Conservation (phyloP, 2,329 filamentous ascomycete genomes). For the Dryadomyces quercivorus region DNA sequence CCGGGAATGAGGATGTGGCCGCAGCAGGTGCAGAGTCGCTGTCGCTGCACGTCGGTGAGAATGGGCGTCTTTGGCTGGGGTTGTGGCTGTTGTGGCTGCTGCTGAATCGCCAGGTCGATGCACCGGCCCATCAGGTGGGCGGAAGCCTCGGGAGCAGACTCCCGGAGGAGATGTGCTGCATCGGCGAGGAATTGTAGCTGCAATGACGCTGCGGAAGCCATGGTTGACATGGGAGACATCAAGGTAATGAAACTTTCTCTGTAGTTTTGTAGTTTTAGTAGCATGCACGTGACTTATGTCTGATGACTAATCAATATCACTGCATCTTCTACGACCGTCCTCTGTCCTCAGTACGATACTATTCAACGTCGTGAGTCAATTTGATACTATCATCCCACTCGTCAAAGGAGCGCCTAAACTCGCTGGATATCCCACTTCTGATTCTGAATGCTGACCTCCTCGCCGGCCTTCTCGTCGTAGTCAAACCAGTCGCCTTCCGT, state of each 20-base stretch:
- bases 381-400: too few species aligned
- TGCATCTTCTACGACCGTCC: too few species aligned
- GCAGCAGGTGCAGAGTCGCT: constrained; percentile 46
- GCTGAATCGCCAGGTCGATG: constrained; percentile 34
- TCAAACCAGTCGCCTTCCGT: constrained; percentile 94
- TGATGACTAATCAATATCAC: too few species aligned
- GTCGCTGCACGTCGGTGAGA: constrained; percentile 34
- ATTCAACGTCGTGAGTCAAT: too few species aligned
- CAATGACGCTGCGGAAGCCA: constrained; percentile 2
- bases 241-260: neutral
- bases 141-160: constrained; percentile 41
- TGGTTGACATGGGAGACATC: neutral
- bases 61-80: constrained; percentile 15
- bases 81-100: constrained; percentile 11
- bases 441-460: constrained; percentile 88
- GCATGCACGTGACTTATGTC: neutral
- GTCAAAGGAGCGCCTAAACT: constrained; percentile 37
- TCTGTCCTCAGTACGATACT: too few species aligned
- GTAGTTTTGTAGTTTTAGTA: neutral
- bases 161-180: constrained; percentile 44
- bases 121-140: constrained; percentile 46
- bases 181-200: constrained; percentile 39
- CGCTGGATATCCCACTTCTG: constrained; percentile 76
- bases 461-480: constrained; percentile 85
- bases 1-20: constrained; percentile 48